A percentile compares a stretch with the other conserved stretches of the same genome.
Conservation (phyloP, 441 rosid species). For the Adansonia rubrostipa region DNA sequence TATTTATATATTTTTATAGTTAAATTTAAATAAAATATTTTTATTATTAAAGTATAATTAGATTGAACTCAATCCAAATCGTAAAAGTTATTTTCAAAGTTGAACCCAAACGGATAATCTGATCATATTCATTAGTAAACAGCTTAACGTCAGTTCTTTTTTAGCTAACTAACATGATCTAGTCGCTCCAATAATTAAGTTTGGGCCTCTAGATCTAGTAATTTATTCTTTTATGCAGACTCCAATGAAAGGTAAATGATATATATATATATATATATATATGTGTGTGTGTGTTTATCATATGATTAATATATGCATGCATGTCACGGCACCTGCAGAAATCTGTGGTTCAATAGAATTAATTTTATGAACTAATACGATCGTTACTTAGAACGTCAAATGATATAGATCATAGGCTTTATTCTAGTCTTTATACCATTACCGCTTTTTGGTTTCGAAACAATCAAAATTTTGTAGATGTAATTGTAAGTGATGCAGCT, state of each 20-base stretch:
- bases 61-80: no score
- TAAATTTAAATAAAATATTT: no score
- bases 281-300: not conserved
- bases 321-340: not conserved
- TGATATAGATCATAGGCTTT: not conserved
- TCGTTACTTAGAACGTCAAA: not conserved
- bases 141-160: no score
- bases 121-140: no score
- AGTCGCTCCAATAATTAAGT: not conserved
- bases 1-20: no score
- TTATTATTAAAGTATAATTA: no score
- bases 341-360: not conserved
- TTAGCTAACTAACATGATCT: not conserved
- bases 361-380: not conserved
- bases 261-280: not conserved
- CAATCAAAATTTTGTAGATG: not conserved
- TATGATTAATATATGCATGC: not conserved
- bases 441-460: not conserved
- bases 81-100: no score
- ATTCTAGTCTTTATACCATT: not conserved
- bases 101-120: no score
- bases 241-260: not conserved
- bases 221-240: not conserved
- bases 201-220: not conserved
- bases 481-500: not conserved